Percentiles rank a stretch among this genome's conserved stretches.
These are phyloP conservation scores for Phytophthora idaei DNA, from an alignment of 352 stramenopile genomes.

Conservation along the genomic window DNA sequence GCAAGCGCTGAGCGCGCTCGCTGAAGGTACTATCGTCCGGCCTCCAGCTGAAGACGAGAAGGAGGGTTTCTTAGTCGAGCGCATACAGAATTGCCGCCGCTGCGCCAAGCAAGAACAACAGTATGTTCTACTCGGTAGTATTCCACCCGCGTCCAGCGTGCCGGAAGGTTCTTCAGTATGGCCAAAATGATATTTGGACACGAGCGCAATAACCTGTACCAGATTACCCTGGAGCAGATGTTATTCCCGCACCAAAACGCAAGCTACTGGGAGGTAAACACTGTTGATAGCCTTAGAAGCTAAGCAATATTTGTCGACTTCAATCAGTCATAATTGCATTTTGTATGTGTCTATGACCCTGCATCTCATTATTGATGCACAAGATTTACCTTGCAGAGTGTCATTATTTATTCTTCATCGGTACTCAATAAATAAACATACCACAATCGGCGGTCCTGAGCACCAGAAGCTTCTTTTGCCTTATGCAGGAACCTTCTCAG, in stretches of 20 bases:
- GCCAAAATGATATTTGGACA: constrained; percentile 4
- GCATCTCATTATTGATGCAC: constrained; percentile 10
- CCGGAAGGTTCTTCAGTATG: constrained; percentile 13
- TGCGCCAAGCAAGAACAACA: not conserved
- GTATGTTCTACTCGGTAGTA: constrained; percentile 7
- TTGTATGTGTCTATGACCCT: not conserved
- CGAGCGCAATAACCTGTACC: constrained; percentile 3
- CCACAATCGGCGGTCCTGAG: too few relatives aligned
- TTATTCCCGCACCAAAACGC: constrained; percentile 17
- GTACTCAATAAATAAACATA: not conserved
- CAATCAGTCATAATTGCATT: constrained; percentile 1
- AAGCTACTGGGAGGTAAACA: constrained; percentile 9
- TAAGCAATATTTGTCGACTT: not conserved
- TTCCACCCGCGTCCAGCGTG: constrained; percentile 15
- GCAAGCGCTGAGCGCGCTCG: constrained; percentile 1
- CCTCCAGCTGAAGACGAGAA: not conserved
- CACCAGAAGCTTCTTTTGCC: too few relatives aligned
- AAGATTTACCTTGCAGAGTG: not conserved
- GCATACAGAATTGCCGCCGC: constrained; percentile 1
- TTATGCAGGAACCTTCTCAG: too few relatives aligned
- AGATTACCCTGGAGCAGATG: constrained; percentile 15
- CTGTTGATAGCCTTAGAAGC: not conserved
- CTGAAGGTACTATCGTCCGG: not conserved
- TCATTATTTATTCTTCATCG: constrained; percentile 11
- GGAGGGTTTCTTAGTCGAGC: constrained; percentile 10